A percentile compares a stretch with the other conserved stretches of the same genome.
phyloP scores from a whole-genome alignment of 768 basidiomycete genomes.

The Auricularia sp. region DNA sequence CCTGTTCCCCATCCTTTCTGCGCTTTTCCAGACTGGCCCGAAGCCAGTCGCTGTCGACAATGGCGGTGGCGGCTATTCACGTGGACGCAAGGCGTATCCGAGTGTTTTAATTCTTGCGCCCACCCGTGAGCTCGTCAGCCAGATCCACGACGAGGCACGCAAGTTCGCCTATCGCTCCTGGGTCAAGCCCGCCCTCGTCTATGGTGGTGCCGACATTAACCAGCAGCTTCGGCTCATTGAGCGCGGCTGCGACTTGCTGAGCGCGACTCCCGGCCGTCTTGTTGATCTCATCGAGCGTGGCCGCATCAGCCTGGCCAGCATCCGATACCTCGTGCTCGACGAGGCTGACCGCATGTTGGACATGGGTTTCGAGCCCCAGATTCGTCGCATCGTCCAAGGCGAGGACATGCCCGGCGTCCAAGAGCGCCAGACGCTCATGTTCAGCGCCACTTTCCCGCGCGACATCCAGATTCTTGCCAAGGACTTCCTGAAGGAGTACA shows the following conservation, averaged over 20 bases:
- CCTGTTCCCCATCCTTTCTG: conserved; percentile 96
- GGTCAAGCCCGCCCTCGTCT: conserved; percentile 98
- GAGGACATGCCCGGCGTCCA: conserved; percentile 95
- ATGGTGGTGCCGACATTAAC: conserved; percentile 97
- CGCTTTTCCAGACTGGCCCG: conserved; percentile 81
- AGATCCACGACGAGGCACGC: conserved; percentile 98
- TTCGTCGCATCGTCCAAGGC: conserved; percentile 93
- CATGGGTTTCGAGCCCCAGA: conserved; percentile 99
- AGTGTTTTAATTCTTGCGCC: conserved; percentile 97
- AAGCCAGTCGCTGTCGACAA: conserved; percentile 51
- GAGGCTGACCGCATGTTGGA: conserved; percentile 99
- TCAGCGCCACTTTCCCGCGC: conserved; percentile 97
- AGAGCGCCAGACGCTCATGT: conserved; percentile 98
- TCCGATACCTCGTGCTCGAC: conserved; percentile 96
- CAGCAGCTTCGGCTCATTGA: conserved; percentile 90
- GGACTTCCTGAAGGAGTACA: conserved; percentile 96
- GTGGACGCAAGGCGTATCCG: conserved; percentile 84
- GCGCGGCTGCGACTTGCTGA: conserved; percentile 92
- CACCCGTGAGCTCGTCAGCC: conserved; percentile 96
- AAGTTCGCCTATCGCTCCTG: conserved; percentile 99
- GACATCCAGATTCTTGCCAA: conserved; percentile 96
- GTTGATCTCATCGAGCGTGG: conserved; percentile 98
- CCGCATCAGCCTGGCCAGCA: conserved; percentile 89
- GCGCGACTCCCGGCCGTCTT: conserved; percentile 94
- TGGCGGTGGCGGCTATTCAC: conserved; percentile 38